Conservation (phyloP, 257 asterid species). For the Forsythia viridissima region DNA sequence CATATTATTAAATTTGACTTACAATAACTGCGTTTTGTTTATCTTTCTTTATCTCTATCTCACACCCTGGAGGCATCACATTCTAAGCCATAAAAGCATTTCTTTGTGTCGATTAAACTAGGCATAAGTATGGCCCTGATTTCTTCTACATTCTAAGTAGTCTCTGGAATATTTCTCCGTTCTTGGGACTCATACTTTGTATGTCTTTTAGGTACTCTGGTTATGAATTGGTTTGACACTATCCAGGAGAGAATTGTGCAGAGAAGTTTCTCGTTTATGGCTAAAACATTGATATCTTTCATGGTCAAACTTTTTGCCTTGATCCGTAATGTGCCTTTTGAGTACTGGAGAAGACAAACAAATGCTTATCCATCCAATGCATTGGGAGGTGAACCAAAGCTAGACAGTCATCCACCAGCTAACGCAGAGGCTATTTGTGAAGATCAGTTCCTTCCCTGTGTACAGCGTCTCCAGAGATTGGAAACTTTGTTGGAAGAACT, state of each 20-base stretch:
- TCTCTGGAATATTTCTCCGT: neutral
- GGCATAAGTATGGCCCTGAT: neutral
- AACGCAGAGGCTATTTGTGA: conserved; percentile 30
- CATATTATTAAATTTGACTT: neutral
- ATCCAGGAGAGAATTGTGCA: conserved; percentile 57
- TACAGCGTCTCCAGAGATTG: conserved; percentile 72
- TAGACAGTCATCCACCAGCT: conserved; percentile 24
- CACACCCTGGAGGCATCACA: neutral
- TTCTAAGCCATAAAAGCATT: neutral
- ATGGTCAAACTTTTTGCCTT: conserved; percentile 37
- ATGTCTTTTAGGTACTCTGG: conserved; percentile 43
- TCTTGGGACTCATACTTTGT: conserved; percentile 12
- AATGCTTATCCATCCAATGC: conserved; percentile 37
- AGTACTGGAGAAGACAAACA: conserved; percentile 54
- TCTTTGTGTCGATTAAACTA: neutral
- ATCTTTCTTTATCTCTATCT: neutral
- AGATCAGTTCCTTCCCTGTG: conserved; percentile 54
- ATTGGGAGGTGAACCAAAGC: conserved; percentile 38
- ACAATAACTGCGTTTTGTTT: neutral
- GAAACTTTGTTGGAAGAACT: conserved; percentile 78
- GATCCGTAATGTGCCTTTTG: conserved; percentile 43
- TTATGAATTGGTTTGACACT: conserved; percentile 38
- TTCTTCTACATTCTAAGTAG: neutral
- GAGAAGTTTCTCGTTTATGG: conserved; percentile 48
- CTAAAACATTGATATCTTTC: conserved; percentile 49